Evolutionary conservation across 2,329 filamentous ascomycete species (phyloP), one percentile per base, ranked within the genome.

Genomic region (Ascochyta fabae): DNA sequence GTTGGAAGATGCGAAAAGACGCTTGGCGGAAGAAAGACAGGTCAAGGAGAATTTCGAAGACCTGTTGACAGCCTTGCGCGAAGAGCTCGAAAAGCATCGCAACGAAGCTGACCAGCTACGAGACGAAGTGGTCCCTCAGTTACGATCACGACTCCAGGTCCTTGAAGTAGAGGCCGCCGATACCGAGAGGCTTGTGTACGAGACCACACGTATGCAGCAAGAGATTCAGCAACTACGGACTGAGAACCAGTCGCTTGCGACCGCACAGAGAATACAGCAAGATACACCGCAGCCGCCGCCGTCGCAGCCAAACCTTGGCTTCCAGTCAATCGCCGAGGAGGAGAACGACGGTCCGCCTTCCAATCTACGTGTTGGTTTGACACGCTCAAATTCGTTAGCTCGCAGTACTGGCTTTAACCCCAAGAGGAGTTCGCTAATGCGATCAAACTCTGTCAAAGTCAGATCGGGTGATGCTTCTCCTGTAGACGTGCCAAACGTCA

Each of bases 21-120:
- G 91, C 64, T 81, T 99, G 40, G 82, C 85, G 0, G 92, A 98
- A 70, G 95, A 99, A 77, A 86, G 90, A 52, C 86, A 91, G 73
- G 87, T 90, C 66, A 97, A 96, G 75, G 88, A 91, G 70, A 97
- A 96, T 73, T 96, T 98, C 67, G 92, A 98, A 77, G 93, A 97
- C 73, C 83, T 99, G 39, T 82, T 98, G 40, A 86, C 88, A 6
- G 94, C 91, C 5, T 87, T 98, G 65, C 89, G 90, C 65, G 85
- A 87, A 23, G 92, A 99, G 72, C 81, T 98, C 13, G 86, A 93
- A 67, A 89, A 87, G 63, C 86, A 92, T 48, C 86, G 90, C 57
- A 93, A 95, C 64, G 93, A 99, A 77, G 87, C 92, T 48, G 95
- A 99, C 75, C 94, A 96, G 66, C 84, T 98, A 15, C 88, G 91